Conservation (phyloP, 768 basidiomycete genomes). For the Punctularia strigosozonata region DNA sequence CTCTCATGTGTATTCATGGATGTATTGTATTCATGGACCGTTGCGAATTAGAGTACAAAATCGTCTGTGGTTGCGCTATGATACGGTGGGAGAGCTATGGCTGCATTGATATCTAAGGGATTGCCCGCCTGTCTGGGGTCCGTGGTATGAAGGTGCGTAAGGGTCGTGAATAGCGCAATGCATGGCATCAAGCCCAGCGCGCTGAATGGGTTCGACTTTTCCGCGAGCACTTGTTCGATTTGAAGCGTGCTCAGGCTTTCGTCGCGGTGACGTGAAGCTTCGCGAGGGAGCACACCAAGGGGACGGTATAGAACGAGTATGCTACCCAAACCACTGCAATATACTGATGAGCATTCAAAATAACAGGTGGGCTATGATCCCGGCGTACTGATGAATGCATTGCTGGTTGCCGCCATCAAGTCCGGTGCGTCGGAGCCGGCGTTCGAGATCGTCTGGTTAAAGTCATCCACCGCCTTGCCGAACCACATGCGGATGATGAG, state of each 20-base stretch:
- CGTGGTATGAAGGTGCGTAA: no score
- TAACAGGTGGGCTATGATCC: no score
- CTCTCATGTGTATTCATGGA: no score
- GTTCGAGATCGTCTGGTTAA: conserved; percentile 49
- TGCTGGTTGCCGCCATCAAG: conserved; percentile 50
- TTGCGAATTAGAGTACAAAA: no score
- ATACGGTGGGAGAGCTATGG: no score
- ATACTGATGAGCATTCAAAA: background rate
- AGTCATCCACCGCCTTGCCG: conserved; percentile 67
- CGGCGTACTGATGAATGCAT: conserved; percentile 63
- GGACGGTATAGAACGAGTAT: conserved; percentile 63
- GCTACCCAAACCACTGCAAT: conserved; percentile 66
- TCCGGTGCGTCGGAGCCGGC: conserved; percentile 43
- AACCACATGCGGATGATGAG: conserved; percentile 73
- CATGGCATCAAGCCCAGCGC: no score
- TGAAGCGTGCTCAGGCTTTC: conserved; percentile 25
- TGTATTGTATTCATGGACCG: no score
- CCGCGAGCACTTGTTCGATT: no score
- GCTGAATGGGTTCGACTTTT: no score
- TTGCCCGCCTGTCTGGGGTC: no score
- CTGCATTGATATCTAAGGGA: no score
- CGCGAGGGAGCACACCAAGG: conserved; percentile 54
- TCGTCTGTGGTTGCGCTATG: no score
- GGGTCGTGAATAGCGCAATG: background rate
- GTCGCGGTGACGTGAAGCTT: conserved; percentile 49